Base-by-base conservation (phyloP, 345 rosid genomes). In the Gossypium sturtianum region DNA sequence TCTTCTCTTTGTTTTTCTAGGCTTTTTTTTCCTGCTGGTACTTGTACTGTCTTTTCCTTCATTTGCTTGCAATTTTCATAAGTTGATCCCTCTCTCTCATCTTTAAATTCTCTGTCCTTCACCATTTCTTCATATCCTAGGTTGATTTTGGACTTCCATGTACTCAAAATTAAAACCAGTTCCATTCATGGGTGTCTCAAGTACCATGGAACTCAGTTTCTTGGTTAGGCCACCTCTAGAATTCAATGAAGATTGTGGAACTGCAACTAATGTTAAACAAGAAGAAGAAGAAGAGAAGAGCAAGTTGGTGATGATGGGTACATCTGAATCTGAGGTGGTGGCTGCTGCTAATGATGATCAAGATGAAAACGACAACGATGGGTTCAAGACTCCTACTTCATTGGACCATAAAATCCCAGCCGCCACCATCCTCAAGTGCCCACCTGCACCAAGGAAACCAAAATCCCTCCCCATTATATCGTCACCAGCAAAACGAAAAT, bases 381-480 rank as follows among this genome's bases (percentile, higher is more conserved):
- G 88, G 43, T 84, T 80, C 82, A 84, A 83, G 85, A 91, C 94
- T 73, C 94, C 98, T 43, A 89, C 84, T 44, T 87, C 88, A 49
- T 59, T 56, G 59, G 89, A 84, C 38, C 83, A 80, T 47, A 86
- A 75, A 72, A 82, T 81, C 3, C 87, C 85, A 0, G 73, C 34
- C 41, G 41, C 41, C 41, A 1, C 41, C 13, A 23, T 78, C 19
- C 81, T 60, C 13, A 75, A 72, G 65, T 85, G 89, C 16, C 97
- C 97, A 48, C 88, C 89, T 57, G 88, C 97, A 12, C 97, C 97
- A 27, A 87, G 83, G 74, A 92, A 92, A 75, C 91, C 87, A 20
- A 89, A 87, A 82, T 52, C 89, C 7, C 53, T 25, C 23, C 84
- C 87, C 6, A 22, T n/a, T 17, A 2, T 19, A 23, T 80, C 82